Conservation (phyloP, 2,329 filamentous ascomycete genomes). For the Xylaria sp. region DNA sequence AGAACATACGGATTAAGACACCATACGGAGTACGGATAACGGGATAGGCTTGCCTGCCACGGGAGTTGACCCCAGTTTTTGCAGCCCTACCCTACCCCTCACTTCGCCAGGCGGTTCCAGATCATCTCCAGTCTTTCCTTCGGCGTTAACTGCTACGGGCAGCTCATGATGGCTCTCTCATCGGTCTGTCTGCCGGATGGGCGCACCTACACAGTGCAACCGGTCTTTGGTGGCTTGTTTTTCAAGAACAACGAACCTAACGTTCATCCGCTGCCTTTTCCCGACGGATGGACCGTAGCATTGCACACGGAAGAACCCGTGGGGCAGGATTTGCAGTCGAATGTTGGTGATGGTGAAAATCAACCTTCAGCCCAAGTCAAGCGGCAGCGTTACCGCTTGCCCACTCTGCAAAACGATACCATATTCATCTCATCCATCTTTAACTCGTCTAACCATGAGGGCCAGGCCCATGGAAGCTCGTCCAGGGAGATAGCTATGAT, state of each 20-base stretch:
- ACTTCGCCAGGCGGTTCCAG: background rate
- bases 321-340: conserved; percentile 26
- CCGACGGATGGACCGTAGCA: conserved; percentile 85
- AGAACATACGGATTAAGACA: no score
- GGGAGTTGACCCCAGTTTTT: no score
- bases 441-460: conserved; percentile 73
- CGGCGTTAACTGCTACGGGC: background rate
- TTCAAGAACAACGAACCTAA: conserved; percentile 80
- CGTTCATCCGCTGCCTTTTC: conserved; percentile 64
- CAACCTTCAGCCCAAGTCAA: conserved; percentile 34
- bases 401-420: conserved; percentile 72
- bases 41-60: no score
- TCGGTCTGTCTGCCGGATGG: conserved; percentile 78
- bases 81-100: background rate
- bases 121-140: background rate
- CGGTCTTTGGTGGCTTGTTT: conserved; percentile 85
- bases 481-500: conserved; percentile 93
- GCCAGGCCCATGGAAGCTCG: conserved; percentile 71
- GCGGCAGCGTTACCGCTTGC: conserved; percentile 62
- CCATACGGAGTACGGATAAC: no score
- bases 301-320: conserved; percentile 60
- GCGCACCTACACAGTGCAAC: conserved; percentile 71
- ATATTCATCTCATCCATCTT: conserved; percentile 91
- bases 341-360: conserved; percentile 29
- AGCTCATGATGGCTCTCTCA: conserved; percentile 33